phyloP scores from a whole-genome alignment of 805 yeast genomes.

The Starmerella etchellsii region DNA sequence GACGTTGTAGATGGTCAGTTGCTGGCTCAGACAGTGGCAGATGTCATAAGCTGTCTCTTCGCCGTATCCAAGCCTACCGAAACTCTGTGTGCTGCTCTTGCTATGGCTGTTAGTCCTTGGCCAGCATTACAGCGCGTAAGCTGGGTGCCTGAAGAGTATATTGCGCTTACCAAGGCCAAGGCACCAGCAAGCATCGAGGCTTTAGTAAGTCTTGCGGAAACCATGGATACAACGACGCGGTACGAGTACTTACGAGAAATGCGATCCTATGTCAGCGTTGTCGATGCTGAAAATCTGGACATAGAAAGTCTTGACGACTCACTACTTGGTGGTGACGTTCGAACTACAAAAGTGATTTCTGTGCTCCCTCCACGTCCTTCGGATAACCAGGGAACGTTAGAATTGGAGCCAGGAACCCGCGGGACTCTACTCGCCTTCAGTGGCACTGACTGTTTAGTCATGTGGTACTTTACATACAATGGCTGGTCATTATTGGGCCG shows the following conservation, averaged over 20 bases:
- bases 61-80: slow-evolving; percentile 14
- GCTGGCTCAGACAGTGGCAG: slow-evolving; percentile 21
- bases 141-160: slow-evolving; percentile 35
- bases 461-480: slow-evolving; percentile 60
- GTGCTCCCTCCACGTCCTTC: slow-evolving; percentile 47
- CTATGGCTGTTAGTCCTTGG: slow-evolving; percentile 32
- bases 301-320: slow-evolving; percentile 27
- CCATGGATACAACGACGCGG: slow-evolving; percentile 6
- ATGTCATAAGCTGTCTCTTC: slow-evolving; percentile 16
- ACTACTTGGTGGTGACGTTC: slow-evolving; percentile 33
- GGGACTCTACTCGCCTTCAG: slow-evolving; percentile 50
- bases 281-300: slow-evolving; percentile 20
- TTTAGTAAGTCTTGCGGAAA: slow-evolving; percentile 30
- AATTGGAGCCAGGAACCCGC: slow-evolving; percentile 44
- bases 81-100: slow-evolving; percentile 26
- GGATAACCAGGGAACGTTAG: slow-evolving; percentile 33
- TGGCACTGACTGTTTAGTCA: slow-evolving; percentile 31
- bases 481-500: slow-evolving; percentile 87
- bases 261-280: slow-evolving; percentile 41
- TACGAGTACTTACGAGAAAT: slow-evolving; percentile 44
- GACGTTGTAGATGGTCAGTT: slow-evolving; percentile 4
- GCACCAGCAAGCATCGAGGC: slow-evolving; percentile 55
- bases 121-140: slow-evolving; percentile 38
- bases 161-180: slow-evolving; percentile 54
- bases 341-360: slow-evolving; percentile 28